phyloP scores from a whole-genome alignment of 257 asterid genomes.

The Nicotiana attenuata region DNA sequence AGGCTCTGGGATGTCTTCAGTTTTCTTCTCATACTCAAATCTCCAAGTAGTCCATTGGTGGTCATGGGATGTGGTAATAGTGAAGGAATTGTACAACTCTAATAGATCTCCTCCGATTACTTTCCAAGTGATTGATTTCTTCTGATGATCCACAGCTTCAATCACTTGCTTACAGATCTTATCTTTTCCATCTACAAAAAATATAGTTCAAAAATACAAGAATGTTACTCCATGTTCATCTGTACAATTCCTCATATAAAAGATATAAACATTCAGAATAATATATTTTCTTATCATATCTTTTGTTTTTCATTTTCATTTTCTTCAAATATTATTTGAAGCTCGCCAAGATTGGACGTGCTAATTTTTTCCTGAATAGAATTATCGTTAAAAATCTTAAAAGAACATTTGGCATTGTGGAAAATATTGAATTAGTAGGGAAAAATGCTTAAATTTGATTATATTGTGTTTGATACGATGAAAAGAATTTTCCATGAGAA shows the following conservation, averaged over 20 bases:
- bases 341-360: not conserved
- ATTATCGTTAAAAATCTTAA: not conserved
- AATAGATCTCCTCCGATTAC: slow-evolving; percentile 5
- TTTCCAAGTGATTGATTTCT: slow-evolving; percentile 10
- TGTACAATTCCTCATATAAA: not conserved
- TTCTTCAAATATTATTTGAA: not conserved
- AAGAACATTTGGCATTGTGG: not conserved
- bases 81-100: not conserved
- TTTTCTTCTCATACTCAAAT: not conserved
- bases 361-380: not conserved
- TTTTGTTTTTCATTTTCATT: not conserved
- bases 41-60: not conserved
- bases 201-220: not conserved
- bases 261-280: not conserved
- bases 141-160: slow-evolving; percentile 1
- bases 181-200: not conserved
- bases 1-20: not conserved
- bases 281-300: not conserved
- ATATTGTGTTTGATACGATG: not conserved
- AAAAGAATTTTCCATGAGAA: too few species aligned
- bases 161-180: not conserved
- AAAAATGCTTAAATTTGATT: not conserved
- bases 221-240: not conserved
- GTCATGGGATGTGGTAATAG: not conserved
- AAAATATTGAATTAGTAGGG: not conserved